Base-by-base conservation (phyloP, 345 rosid genomes). In the Carallia brachiata region DNA sequence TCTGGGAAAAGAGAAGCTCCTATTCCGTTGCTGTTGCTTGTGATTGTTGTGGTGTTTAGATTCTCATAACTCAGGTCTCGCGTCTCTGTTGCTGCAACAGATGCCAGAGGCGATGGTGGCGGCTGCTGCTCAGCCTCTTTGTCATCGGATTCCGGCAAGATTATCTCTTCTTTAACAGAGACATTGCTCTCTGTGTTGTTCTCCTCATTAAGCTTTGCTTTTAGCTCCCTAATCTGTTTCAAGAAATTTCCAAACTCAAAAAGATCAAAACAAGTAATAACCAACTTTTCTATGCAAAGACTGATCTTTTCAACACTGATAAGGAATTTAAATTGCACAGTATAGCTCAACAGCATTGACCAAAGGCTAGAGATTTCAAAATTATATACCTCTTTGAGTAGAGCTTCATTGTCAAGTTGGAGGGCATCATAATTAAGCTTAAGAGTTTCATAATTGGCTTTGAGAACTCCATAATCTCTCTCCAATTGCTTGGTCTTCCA, bases 401-500 rank as follows among this genome's bases (percentile, higher is more conserved):
- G 88, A 5, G 88, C 79, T 65, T 95, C 91, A 23, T 95, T 90
- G 78, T 92, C 93, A 13, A 80, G 96, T 19, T 85, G 89, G 61
- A 95, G 88, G 15, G 83, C 52, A 32, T 92, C 99, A 44, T 72
- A 87, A 75, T 75, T 77, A 64, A 27, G 73, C 74, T 88, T 86
- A 31, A 91, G 91, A 65, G 90, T 28, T 0, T 89, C 96, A 62
- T 86, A 88, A 62, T 71, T 80, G 70, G 77, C 56, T 66, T 91
- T 89, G 4, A 91, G 89, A 57, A 76, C 39, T 6, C 84, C 85
- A 39, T 89, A 91, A 62, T 91, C 96, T 71, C 85, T 81, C 68
- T 91, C 91, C 23, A 91, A 72, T 66, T 91, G 95, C 77, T 89
- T 91, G 65, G 93, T 91, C 69, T 91, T 91, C 93, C 96, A 91